A percentile compares a stretch with the other conserved stretches of the same genome.
Evolutionary conservation across 495 filamentous ascomycete genomes (phyloP).

Genomic region (Penicilliopsis zonata): DNA sequence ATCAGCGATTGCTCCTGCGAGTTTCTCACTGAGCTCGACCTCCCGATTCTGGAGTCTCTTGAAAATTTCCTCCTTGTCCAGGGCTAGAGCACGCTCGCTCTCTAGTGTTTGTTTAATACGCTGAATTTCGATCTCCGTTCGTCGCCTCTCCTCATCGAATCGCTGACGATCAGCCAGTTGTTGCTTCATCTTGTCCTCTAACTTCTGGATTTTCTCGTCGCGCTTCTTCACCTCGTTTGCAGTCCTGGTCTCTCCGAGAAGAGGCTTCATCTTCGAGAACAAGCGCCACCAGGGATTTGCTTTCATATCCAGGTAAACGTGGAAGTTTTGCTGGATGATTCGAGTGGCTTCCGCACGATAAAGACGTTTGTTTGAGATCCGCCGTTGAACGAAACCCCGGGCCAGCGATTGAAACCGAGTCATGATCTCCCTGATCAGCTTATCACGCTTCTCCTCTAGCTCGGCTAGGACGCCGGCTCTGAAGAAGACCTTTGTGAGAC

Average conservation of each 20-base stretch:
- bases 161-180: conserved; percentile 64
- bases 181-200: conserved; percentile 71
- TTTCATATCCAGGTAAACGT: conserved; percentile 76
- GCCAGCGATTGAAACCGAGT: conserved; percentile 87
- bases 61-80: conserved; percentile 99
- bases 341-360: conserved; percentile 90
- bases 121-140: conserved; percentile 75
- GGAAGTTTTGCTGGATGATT: conserved; percentile 90
- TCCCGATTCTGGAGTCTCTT: conserved; percentile 85
- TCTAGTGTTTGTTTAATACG: conserved; percentile 86
- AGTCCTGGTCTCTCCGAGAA: conserved; percentile 81
- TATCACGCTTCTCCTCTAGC: conserved; percentile 87
- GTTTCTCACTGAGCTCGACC: conserved; percentile 79
- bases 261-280: conserved; percentile 89
- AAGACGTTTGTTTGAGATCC: conserved; percentile 79
- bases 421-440: conserved; percentile 86
- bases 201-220: conserved; percentile 80
- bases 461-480: conserved; percentile 92
- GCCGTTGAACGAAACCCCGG: conserved; percentile 76
- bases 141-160: conserved; percentile 84
- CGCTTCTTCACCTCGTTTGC: conserved; percentile 85
- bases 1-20: conserved; percentile 86
- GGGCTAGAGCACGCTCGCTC: conserved; percentile 82
- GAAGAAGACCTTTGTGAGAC: conserved; percentile 97
- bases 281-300: conserved; percentile 95